phyloP scores from a whole-genome alignment of 257 asterid genomes.

The Striga asiatica region DNA sequence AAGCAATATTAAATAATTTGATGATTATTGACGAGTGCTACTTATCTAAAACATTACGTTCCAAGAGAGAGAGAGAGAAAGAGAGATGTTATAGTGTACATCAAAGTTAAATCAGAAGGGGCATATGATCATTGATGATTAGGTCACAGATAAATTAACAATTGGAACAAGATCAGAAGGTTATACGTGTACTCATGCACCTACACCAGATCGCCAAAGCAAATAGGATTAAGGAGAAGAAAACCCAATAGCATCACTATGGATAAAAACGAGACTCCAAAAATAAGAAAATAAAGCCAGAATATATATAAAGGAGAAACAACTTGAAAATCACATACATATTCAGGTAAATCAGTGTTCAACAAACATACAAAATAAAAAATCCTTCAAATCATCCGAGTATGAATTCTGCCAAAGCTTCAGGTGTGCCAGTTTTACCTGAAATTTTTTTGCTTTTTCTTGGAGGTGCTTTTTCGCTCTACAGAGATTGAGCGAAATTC shows the following conservation, averaged over 20 bases:
- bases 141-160: neutral
- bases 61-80: neutral
- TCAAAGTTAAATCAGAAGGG: neutral
- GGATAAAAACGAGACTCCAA: neutral
- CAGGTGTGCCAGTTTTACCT: constrained; percentile 4
- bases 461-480: neutral
- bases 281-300: neutral
- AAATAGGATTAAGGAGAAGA: constrained; percentile 6
- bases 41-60: neutral
- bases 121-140: neutral
- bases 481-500: constrained; percentile 2
- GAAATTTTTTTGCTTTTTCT: neutral
- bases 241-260: neutral
- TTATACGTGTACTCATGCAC: constrained; percentile 1
- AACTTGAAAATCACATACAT: neutral
- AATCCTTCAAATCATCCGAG: neutral
- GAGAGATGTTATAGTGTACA: neutral
- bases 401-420: neutral
- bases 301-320: neutral
- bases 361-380: neutral
- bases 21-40: neutral
- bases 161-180: neutral
- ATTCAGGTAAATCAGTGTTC: neutral
- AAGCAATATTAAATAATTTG: neutral
- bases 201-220: neutral